These are phyloP conservation scores for Aureobasidium mangrovei DNA, from an alignment of 2,329 filamentous ascomycete genomes.

Conservation along the genomic window DNA sequence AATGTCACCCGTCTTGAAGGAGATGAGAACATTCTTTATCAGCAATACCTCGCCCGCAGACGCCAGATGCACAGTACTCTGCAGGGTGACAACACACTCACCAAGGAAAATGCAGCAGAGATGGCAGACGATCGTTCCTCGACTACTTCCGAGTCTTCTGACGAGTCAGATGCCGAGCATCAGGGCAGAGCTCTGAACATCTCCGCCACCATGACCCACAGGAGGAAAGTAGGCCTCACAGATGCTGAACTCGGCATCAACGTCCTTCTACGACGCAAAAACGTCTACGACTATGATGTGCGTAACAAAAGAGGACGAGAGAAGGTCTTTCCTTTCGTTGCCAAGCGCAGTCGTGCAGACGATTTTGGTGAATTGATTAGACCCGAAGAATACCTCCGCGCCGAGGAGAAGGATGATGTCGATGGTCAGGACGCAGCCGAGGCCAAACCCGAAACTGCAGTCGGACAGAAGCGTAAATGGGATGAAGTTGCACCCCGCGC, in stretches of 20 bases:
- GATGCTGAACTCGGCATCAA: constrained; percentile 91
- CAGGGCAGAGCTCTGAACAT: constrained; percentile 88
- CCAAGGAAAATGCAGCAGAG: constrained; percentile 57
- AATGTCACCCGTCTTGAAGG: constrained; percentile 54
- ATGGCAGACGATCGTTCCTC: constrained; percentile 59
- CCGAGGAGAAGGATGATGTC: constrained; percentile 77
- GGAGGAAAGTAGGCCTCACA: constrained; percentile 76
- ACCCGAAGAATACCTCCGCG: constrained; percentile 85
- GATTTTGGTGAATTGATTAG: constrained; percentile 92
- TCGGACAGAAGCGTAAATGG: constrained; percentile 94
- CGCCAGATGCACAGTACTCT: constrained; percentile 76
- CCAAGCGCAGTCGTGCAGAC: constrained; percentile 69
- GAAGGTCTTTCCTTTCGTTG: constrained; percentile 80
- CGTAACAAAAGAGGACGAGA: constrained; percentile 86
- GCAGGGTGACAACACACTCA: constrained; percentile 58
- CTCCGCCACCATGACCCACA: constrained; percentile 74
- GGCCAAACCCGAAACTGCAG: constrained; percentile 38
- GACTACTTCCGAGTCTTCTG: constrained; percentile 75
- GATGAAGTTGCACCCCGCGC: constrained; percentile 52
- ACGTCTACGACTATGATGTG: constrained; percentile 88
- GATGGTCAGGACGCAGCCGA: constrained; percentile 55
- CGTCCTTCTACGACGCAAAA: constrained; percentile 77
- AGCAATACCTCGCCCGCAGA: constrained; percentile 86
- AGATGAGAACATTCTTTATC: constrained; percentile 71
- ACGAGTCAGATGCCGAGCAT: constrained; percentile 81